Conservation (phyloP, 1,139 yeast genomes). For the Sugiyamaella paludigena region DNA sequence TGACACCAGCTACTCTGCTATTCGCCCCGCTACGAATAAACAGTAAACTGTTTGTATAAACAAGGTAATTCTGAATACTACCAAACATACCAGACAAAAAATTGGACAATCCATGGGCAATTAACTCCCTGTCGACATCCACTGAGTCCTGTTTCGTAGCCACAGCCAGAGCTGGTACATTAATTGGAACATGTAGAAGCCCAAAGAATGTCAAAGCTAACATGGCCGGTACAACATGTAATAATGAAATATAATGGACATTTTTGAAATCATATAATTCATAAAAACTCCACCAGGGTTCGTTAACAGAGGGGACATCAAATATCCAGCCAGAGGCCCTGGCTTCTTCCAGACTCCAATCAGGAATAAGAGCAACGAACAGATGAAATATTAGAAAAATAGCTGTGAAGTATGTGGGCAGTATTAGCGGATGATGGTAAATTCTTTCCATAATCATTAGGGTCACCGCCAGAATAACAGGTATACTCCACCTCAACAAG, state of each 20-base stretch:
- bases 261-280: constrained; percentile 61
- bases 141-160: constrained; percentile 75
- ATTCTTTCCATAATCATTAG: constrained; percentile 55
- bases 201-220: constrained; percentile 94
- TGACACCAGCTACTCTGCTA: constrained; percentile 78
- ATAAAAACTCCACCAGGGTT: constrained; percentile 90
- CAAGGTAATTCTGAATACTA: constrained; percentile 88
- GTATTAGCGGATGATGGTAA: constrained; percentile 69
- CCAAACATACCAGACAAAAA: constrained; percentile 80
- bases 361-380: constrained; percentile 61
- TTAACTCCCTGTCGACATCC: constrained; percentile 87
- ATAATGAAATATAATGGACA: constrained; percentile 71
- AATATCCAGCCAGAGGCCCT: constrained; percentile 85
- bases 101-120: constrained; percentile 95
- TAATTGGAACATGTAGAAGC: constrained; percentile 91
- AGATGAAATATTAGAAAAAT: constrained; percentile 71
- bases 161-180: constrained; percentile 95
- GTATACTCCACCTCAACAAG: constrained; percentile 69
- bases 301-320: constrained; percentile 56
- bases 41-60: constrained; percentile 87
- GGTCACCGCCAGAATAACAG: constrained; percentile 59
- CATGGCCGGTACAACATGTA: constrained; percentile 84
- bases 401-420: constrained; percentile 75
- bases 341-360: constrained; percentile 57
- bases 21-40: constrained; percentile 95